Base-by-base conservation (phyloP, 495 filamentous ascomycete species). In the Lasiosphaeria ovina region DNA sequence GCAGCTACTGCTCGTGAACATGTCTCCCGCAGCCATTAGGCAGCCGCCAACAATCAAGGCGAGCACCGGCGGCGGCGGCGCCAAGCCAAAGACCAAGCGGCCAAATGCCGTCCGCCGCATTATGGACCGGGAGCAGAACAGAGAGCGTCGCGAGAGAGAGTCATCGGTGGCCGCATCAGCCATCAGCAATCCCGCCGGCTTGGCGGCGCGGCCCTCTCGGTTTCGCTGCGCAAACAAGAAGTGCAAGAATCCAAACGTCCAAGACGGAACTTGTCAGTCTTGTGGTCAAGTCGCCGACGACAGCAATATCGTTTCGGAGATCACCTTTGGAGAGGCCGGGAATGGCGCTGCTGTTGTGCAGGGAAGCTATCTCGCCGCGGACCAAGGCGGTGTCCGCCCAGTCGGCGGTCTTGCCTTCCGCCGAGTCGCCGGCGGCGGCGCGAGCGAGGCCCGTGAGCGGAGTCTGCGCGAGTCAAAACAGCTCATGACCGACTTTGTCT, bases 331-430 rank as follows among this genome's bases (percentile, higher is more conserved):
- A 53, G 92, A 97, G 74, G 86, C 81, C 44, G 80, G 87, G 0
- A 83, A 83, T 32, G 94, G 94, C 65, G 93, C 91, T 54, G 92
- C 93, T 35, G 82, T 93, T n/a, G 89, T 96, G 9, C 91, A 97
- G 69, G 94, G 94, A 64, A 89, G 84, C 53, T 93, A 86, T 76
- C 83, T 98, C 54, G 89, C 87, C 44, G 90, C 90, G 60, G 88
- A 89, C 71, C 89, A 95, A 68, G 82, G 80, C 7, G 68, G 70
- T n/a, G 75, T 79, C 1, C 73, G 72, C 14, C 74, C 62, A 4
- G 72, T 70, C 73, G 83, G 66, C 72, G 74, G 69, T 47, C 70
- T 68, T 51, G 77, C 68, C 55, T 78, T 69, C 56, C 75, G 68
- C 16, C 64, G 72, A 10, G 62, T 67, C 11, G 65, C 72, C 6